Percentiles rank a stretch among this genome's conserved stretches.
Evolutionary conservation across 1,284 basidiomycete genomes (phyloP).

Genomic region (Rugosomyces carneus): DNA sequence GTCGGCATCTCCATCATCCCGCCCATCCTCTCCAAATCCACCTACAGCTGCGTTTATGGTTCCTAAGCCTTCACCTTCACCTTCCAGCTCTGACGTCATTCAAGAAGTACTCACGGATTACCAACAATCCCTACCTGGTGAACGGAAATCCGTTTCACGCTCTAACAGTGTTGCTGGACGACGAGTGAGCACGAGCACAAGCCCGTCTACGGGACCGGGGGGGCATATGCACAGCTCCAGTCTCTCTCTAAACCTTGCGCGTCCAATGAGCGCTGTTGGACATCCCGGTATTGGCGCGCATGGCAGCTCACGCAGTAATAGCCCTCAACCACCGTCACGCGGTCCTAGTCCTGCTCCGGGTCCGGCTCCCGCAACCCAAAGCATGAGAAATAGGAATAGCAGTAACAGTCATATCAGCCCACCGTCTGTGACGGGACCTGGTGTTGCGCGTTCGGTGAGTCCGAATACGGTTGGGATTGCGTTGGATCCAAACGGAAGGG

Average conservation of each 20-base stretch:
- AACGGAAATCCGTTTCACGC: slow-evolving; percentile 48
- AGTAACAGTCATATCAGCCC: slow-evolving; percentile 30
- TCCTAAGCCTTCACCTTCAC: slow-evolving; percentile 44
- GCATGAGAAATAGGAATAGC: slow-evolving; percentile 13
- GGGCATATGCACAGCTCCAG: slow-evolving; percentile 20
- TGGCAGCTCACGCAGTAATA: slow-evolving; percentile 40
- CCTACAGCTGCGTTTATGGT: slow-evolving; percentile 74
- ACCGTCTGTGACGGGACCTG: slow-evolving; percentile 19
- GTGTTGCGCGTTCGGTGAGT: slow-evolving; percentile 30
- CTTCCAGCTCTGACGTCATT: slow-evolving; percentile 30
- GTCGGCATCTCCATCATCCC: slow-evolving; percentile 37
- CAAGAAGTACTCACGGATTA: slow-evolving; percentile 78
- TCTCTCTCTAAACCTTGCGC: slow-evolving; percentile 35
- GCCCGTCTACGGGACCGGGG: slow-evolving; percentile 12
- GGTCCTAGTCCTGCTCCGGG: slow-evolving; percentile 40
- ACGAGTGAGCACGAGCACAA: slow-evolving; percentile 16
- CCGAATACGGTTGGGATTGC: slow-evolving; percentile 65
- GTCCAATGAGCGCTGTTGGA: slow-evolving; percentile 55
- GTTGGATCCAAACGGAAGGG: slow-evolving; percentile 71
- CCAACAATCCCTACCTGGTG: slow-evolving; percentile 83
- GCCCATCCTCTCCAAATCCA: slow-evolving; percentile 68
- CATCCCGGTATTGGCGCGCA: slow-evolving; percentile 78
- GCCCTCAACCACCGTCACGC: slow-evolving; percentile 53
- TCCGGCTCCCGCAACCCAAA: slow-evolving; percentile 7
- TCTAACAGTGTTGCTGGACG: slow-evolving; percentile 36